Conservation (phyloP, 371 early-diverging fungal species). For the Capniomyces stellatus region DNA sequence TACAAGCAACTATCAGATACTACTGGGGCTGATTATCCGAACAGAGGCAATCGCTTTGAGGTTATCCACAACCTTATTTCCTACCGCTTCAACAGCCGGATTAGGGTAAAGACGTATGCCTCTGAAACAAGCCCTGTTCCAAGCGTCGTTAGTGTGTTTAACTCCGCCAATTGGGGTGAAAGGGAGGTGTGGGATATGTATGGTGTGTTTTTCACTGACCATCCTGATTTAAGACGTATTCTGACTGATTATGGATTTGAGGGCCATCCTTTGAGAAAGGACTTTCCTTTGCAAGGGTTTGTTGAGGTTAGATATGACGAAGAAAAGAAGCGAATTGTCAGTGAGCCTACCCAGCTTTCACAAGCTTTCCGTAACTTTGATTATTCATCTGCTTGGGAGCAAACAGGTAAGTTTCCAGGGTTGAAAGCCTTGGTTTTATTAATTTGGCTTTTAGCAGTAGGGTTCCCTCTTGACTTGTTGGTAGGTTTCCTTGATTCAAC, state of each 20-base stretch:
- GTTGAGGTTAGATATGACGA: conserved; percentile 92
- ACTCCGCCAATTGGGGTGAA: conserved; percentile 92
- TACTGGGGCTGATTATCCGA: conserved; percentile 80
- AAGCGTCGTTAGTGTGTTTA: conserved; percentile 49
- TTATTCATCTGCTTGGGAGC: conserved; percentile 77
- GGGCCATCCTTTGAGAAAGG: conserved; percentile 94
- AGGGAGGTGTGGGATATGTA: conserved; percentile 97
- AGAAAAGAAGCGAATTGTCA: conserved; percentile 88
- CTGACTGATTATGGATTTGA: conserved; percentile 97
- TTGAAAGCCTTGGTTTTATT: background rate
- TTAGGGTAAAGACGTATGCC: conserved; percentile 92
- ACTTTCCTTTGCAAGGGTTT: conserved; percentile 93
- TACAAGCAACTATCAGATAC: conserved; percentile 83
- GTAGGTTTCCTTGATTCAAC: no score
- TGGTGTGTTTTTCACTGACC: conserved; percentile 87
- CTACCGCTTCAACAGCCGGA: conserved; percentile 75
- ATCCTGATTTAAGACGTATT: conserved; percentile 92
- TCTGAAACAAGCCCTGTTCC: conserved; percentile 84
- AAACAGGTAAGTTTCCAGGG: conserved; percentile 30
- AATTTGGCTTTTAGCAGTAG: background rate
- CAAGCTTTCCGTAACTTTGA: conserved; percentile 95
- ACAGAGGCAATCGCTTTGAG: conserved; percentile 84
- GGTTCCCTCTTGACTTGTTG: background rate
- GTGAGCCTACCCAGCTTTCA: conserved; percentile 87
- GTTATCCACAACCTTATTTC: conserved; percentile 86